Percentiles rank a stretch among this genome's conserved stretches.
Conservation (phyloP, 257 asterid species). For the Solanum chmielewskii region DNA sequence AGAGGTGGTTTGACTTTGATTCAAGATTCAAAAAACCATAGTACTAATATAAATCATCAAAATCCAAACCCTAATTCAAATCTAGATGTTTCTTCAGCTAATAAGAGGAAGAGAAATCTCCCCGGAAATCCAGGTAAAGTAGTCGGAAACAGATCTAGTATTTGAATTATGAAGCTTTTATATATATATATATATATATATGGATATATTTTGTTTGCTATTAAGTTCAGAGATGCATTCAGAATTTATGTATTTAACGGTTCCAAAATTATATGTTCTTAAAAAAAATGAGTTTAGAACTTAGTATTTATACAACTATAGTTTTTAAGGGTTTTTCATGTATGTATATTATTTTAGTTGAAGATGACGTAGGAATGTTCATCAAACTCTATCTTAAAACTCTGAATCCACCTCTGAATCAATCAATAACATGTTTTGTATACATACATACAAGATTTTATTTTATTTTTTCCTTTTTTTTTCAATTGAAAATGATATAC, state of each 20-base stretch:
- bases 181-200: too few relatives aligned
- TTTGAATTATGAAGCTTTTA: neutral
- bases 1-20: constrained; percentile 27
- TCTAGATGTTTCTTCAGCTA: constrained; percentile 17
- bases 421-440: neutral
- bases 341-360: neutral
- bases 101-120: constrained; percentile 66
- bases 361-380: neutral
- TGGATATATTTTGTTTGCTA: neutral
- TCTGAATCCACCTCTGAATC: neutral
- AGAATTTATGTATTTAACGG: neutral
- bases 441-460: neutral
- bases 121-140: constrained; percentile 78
- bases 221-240: neutral
- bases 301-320: neutral
- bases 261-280: neutral
- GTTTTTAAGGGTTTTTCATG: neutral
- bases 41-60: neutral
- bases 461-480: too few relatives aligned
- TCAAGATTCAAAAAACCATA: constrained; percentile 42
- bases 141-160: neutral
- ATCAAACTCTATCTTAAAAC: neutral
- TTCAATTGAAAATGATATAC: too few relatives aligned
- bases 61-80: constrained; percentile 21
- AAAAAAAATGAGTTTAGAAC: neutral